phyloP scores from a whole-genome alignment of 2,329 filamentous ascomycete genomes.

The Lasiodiplodia theobromae region DNA sequence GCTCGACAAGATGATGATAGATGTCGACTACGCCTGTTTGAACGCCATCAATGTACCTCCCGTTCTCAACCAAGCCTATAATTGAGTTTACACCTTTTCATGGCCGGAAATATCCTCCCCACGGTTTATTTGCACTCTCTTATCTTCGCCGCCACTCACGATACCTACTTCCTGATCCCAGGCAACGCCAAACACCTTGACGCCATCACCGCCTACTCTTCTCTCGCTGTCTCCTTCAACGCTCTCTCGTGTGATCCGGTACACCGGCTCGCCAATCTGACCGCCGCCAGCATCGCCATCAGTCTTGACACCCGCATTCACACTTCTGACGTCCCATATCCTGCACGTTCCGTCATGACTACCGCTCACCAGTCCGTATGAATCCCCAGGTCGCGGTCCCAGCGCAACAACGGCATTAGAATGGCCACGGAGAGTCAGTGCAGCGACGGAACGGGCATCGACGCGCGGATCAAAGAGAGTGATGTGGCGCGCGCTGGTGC shows the following conservation, averaged over 20 bases:
- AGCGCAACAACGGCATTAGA: conserved; percentile 73
- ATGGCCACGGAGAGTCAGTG: conserved; percentile 92
- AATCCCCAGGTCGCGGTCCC: conserved; percentile 68
- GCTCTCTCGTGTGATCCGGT: conserved; percentile 79
- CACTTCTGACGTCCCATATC: conserved; percentile 89
- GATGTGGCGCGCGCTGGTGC: conserved; percentile 85
- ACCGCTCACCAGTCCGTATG: conserved; percentile 86
- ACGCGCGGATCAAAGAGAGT: conserved; percentile 91
- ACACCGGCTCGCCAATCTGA: conserved; percentile 72
- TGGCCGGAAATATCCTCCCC: conserved; percentile 9
- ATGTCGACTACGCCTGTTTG: background rate
- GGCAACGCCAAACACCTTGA: conserved; percentile 86
- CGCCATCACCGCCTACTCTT: conserved; percentile 76
- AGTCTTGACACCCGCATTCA: conserved; percentile 58
- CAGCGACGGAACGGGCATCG: conserved; percentile 75
- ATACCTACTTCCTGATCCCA: conserved; percentile 91
- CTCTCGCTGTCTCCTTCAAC: conserved; percentile 62
- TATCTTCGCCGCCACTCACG: conserved; percentile 91
- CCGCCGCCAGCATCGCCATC: conserved; percentile 64
- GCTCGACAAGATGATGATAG: background rate
- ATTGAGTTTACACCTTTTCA: background rate
- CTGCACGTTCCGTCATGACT: conserved; percentile 91
- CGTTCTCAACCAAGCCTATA: background rate
- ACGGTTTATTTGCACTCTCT: conserved; percentile 88
- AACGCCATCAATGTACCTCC: background rate